A percentile compares a stretch with the other conserved stretches of the same genome.
Evolutionary conservation across 179 eudicot genomes (phyloP).

Genomic region (Beta macrorhiza): DNA sequence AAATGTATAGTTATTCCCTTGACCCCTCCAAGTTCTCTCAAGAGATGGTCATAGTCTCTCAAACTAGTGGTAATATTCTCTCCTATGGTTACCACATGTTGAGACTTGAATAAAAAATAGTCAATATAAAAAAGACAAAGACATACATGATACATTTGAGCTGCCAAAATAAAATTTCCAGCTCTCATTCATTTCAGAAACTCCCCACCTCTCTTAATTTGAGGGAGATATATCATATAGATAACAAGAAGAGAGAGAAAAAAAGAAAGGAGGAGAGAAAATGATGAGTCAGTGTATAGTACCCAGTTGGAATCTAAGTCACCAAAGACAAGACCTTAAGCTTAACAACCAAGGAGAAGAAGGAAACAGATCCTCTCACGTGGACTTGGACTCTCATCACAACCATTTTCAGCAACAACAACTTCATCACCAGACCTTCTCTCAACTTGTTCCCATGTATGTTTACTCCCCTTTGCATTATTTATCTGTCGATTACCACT

Average conservation of each 20-base stretch:
- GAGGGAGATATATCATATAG: constrained; percentile 15
- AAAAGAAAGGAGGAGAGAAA: constrained; percentile 19
- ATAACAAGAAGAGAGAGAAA: not conserved
- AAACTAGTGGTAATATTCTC: constrained; percentile 21
- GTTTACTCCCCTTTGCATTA: not conserved
- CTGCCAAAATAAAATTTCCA: constrained; percentile 28
- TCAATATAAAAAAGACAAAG: constrained; percentile 22
- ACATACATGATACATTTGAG: constrained; percentile 35
- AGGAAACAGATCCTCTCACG: constrained; percentile 53
- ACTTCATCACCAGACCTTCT: constrained; percentile 30
- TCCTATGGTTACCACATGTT: constrained; percentile 43
- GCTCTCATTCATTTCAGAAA: constrained; percentile 6
- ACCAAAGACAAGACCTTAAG: constrained; percentile 40
- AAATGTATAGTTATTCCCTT: not conserved
- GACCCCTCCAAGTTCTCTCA: constrained; percentile 16
- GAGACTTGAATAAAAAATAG: constrained; percentile 23
- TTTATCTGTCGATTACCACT: not conserved
- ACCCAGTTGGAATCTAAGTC: constrained; percentile 48
- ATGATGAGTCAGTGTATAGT: constrained; percentile 41
- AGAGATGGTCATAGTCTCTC: constrained; percentile 15
- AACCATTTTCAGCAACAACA: constrained; percentile 15
- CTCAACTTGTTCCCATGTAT: constrained; percentile 50
- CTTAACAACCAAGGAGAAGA: constrained; percentile 34
- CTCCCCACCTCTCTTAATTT: not conserved
- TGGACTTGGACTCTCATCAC: constrained; percentile 26